Conservation (phyloP, 1,284 basidiomycete species). For the Boletellus sp. region DNA sequence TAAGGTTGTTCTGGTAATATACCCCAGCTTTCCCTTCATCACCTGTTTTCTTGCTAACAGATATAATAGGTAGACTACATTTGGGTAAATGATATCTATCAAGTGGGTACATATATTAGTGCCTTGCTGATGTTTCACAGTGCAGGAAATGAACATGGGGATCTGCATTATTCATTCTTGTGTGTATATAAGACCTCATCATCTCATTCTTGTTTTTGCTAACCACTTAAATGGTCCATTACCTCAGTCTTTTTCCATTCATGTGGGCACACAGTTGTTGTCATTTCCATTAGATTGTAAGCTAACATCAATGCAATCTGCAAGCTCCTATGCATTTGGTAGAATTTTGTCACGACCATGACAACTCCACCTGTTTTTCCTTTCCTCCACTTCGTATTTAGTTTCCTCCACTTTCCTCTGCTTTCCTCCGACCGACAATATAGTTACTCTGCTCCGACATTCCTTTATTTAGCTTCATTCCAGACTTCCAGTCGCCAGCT, state of each 20-base stretch:
- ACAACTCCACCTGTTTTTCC: too few species aligned
- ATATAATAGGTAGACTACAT: background rate
- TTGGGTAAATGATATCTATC: background rate
- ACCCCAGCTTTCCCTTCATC: background rate
- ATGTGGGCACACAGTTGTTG: background rate
- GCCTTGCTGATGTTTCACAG: background rate
- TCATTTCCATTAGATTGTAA: background rate
- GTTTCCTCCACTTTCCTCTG: too few species aligned
- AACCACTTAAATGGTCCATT: background rate
- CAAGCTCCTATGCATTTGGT: background rate
- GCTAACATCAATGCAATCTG: background rate
- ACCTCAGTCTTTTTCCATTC: background rate
- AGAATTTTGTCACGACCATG: too few species aligned
- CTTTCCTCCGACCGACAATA: too few species aligned
- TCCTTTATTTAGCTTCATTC: too few species aligned
- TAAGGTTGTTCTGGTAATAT: too few species aligned
- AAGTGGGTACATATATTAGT: background rate
- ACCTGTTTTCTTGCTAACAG: background rate
- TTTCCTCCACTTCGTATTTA: too few species aligned
- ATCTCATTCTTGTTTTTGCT: background rate
- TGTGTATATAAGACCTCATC: background rate
- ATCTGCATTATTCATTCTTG: background rate
- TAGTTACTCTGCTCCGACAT: too few species aligned
- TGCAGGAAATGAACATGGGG: background rate
- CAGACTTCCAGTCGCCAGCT: too few species aligned